phyloP scores from a whole-genome alignment of 2,329 filamentous ascomycete species.

The Fusarium circinatum region DNA sequence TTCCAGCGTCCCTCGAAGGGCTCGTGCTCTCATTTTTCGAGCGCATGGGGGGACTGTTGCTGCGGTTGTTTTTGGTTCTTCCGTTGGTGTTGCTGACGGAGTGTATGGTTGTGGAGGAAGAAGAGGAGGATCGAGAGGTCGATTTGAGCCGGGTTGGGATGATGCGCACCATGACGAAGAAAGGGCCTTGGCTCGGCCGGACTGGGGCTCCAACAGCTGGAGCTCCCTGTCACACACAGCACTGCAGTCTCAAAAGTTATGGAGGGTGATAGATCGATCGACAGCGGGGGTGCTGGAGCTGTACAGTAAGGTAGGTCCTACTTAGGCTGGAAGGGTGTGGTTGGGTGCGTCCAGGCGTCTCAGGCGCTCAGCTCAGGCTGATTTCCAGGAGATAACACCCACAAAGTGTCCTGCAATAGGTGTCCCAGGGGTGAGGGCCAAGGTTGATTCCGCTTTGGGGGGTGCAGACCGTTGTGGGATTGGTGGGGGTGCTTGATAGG shows the following conservation, averaged over 20 bases:
- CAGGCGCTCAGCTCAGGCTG: constrained; percentile 28
- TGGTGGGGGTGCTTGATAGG: constrained; percentile 20
- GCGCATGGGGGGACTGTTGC: constrained; percentile 62
- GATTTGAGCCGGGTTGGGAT: constrained; percentile 65
- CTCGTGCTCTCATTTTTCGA: constrained; percentile 57
- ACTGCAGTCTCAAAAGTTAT: not conserved
- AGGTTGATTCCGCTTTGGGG: constrained; percentile 6
- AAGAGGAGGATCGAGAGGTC: constrained; percentile 51
- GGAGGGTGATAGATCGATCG: constrained; percentile 27
- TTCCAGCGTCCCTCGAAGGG: constrained; percentile 48
- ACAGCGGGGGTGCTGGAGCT: constrained; percentile 27
- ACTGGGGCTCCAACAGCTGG: constrained; percentile 14
- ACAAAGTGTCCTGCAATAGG: constrained; percentile 18
- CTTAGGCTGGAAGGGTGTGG: not conserved
- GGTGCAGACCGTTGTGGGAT: constrained; percentile 7
- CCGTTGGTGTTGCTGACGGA: constrained; percentile 37
- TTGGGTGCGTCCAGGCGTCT: constrained; percentile 1
- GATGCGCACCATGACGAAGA: constrained; percentile 64
- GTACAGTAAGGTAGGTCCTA: not conserved
- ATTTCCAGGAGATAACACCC: constrained; percentile 25
- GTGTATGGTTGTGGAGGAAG: constrained; percentile 43
- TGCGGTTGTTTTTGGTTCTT: constrained; percentile 55
- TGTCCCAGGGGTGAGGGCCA: constrained; percentile 6
- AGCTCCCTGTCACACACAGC: constrained; percentile 11
- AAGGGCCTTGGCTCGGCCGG: constrained; percentile 22